These are phyloP conservation scores for Boletus huronensis DNA, from an alignment of 768 basidiomycete genomes.

Conservation along the genomic window DNA sequence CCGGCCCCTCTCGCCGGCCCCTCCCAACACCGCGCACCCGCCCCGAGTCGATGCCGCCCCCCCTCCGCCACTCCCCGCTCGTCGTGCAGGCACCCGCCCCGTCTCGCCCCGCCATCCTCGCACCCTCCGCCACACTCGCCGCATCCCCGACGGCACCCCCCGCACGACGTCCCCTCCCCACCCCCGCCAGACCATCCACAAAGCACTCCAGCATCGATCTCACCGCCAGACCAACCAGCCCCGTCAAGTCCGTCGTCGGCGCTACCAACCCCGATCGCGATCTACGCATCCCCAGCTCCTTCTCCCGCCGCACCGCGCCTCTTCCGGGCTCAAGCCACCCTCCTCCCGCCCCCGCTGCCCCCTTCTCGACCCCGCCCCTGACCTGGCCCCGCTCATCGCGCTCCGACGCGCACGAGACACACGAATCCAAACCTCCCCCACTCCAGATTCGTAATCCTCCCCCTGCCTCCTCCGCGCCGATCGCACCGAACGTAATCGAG, in stretches of 20 bases:
- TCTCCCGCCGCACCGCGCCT: constrained; percentile 22
- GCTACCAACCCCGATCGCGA: constrained; percentile 15
- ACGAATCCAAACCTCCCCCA: constrained; percentile 36
- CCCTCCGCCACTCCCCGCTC: constrained; percentile 15
- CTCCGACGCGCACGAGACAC: constrained; percentile 7
- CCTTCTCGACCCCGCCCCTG: constrained; percentile 11
- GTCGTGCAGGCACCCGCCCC: constrained; percentile 31
- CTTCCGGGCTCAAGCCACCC: constrained; percentile 5
- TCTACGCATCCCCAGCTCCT: constrained; percentile 22
- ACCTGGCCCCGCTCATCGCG: constrained; percentile 10
- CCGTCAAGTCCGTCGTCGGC: constrained; percentile 15
- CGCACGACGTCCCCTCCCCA: constrained; percentile 24
- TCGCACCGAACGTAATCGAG: constrained; percentile 16
- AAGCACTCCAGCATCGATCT: constrained; percentile 29
- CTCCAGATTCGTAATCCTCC: constrained; percentile 41
- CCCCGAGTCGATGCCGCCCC: constrained; percentile 26
- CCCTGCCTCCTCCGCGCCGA: constrained; percentile 17
- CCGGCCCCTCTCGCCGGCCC: constrained; percentile 26
- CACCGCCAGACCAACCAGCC: constrained; percentile 16
- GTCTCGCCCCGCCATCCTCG: constrained; percentile 29
- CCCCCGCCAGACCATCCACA: neutral
- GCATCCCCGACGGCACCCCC: constrained; percentile 13
- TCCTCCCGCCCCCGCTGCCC: neutral
- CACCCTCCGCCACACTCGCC: constrained; percentile 18
- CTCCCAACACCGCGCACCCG: constrained; percentile 29